Evolutionary conservation across 2,329 filamentous ascomycete genomes (phyloP).

Genomic region (Chrysoporthe cubensis): DNA sequence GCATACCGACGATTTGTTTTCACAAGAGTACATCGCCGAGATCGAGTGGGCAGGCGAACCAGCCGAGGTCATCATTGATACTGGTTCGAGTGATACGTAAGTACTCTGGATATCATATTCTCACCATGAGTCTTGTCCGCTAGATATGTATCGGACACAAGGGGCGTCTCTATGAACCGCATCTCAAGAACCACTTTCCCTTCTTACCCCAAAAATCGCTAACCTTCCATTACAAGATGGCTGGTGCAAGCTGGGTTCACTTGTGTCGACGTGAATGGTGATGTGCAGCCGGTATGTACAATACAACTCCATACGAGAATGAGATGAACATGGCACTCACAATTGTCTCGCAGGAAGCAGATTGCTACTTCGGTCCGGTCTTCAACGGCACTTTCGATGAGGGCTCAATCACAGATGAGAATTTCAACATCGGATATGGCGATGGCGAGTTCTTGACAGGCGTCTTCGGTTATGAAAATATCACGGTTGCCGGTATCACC

Average conservation of each 20-base stretch:
- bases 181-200: not conserved
- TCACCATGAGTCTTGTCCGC: not conserved
- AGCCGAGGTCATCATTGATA: slow-evolving; percentile 21
- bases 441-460: slow-evolving; percentile 47
- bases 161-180: not conserved
- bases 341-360: slow-evolving; percentile 6
- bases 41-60: slow-evolving; percentile 17
- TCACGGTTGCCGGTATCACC: slow-evolving; percentile 50
- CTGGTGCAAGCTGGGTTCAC: slow-evolving; percentile 24
- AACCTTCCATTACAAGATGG: slow-evolving; percentile 4
- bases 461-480: slow-evolving; percentile 43
- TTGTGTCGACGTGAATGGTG: slow-evolving; percentile 17
- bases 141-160: not conserved
- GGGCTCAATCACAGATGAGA: slow-evolving; percentile 40
- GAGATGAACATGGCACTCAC: not conserved
- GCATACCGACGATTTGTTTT: slow-evolving; percentile 12
- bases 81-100: slow-evolving; percentile 23
- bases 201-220: not conserved
- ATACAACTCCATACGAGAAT: not conserved
- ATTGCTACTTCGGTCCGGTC: slow-evolving; percentile 34
- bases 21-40: slow-evolving; percentile 18
- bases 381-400: slow-evolving; percentile 40
- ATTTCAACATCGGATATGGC: slow-evolving; percentile 49
- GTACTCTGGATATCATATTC: not conserved
- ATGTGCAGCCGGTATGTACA: slow-evolving; percentile 12